A percentile compares a stretch with the other conserved stretches of the same genome.
phyloP scores from a whole-genome alignment of 805 yeast species.

The Isabelozyma rhagii region DNA sequence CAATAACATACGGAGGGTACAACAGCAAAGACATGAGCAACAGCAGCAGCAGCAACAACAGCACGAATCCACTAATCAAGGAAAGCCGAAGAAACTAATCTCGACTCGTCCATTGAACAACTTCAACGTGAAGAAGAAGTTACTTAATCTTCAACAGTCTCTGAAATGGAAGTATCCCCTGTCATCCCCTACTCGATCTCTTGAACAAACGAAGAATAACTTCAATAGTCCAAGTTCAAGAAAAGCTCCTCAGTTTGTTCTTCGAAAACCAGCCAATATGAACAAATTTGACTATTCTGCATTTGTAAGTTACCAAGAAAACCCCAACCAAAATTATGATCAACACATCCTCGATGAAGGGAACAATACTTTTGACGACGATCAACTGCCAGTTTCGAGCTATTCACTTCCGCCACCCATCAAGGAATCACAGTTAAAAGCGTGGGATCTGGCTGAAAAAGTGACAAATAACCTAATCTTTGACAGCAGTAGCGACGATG shows the following conservation, averaged over 20 bases:
- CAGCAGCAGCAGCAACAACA: constrained; percentile 6
- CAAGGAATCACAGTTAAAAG: constrained; percentile 40
- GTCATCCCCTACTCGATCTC: not conserved
- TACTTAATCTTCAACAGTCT: constrained; percentile 38
- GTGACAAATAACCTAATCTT: constrained; percentile 34
- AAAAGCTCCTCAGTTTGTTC: constrained; percentile 17
- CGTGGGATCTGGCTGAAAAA: constrained; percentile 45
- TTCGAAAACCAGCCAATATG: constrained; percentile 30
- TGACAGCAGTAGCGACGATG: constrained; percentile 23
- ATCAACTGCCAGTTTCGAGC: not conserved
- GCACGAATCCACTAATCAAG: constrained; percentile 3
- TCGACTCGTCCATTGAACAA: constrained; percentile 12
- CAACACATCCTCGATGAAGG: not conserved
- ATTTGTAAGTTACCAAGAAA: constrained; percentile 17
- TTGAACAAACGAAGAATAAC: not conserved
- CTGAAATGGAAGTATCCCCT: constrained; percentile 16
- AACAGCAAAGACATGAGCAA: constrained; percentile 16
- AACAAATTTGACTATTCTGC: constrained; percentile 36
- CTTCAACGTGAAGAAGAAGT: constrained; percentile 32
- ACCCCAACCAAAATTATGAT: constrained; percentile 12
- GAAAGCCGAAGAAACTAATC: constrained; percentile 5
- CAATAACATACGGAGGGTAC: constrained; percentile 34
- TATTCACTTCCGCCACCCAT: constrained; percentile 27
- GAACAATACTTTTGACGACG: not conserved
- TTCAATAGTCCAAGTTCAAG: constrained; percentile 1